Evolutionary conservation across 2,329 filamentous ascomycete species (phyloP), one percentile per base, ranked within the genome.

Genomic region (Aquanectria penicillioides): DNA sequence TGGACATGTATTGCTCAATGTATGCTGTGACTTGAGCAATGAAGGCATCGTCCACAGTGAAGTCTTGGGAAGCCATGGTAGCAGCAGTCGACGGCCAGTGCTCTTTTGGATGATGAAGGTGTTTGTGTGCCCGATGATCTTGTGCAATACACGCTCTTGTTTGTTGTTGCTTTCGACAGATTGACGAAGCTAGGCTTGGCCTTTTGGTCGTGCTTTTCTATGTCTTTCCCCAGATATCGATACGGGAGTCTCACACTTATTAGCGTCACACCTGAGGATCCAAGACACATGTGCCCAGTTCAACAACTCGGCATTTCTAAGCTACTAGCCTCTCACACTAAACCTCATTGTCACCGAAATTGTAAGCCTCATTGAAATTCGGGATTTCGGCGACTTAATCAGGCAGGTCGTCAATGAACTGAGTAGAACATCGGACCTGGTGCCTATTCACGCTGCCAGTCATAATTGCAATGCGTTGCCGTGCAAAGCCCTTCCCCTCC

Each of bases 1-100:
- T 81, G 40, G 86, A 81, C 89, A 94, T 94, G 80, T 91, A 93
- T 36, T 82, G 78, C 70, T 86, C 80, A 50, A 92, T 88, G 73
- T 89, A 91, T 40, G 78, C 77, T 15, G 85, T 86, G 59, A 89
- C 85, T 46, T 78, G 75, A 71, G 86, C 78, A 63, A 91, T 79
- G 54, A 81, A 75, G 38, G 78, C 75, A 57, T 79, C 74, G 54
- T 75, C 69, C 53, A 75, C 64, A 37, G 54, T 41, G 54, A 68
- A 62, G 40, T 66, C 62, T 23, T 66, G 22, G 28, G 67, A 44
- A 25, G 61, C 48, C 71, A 74, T 74, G 49, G 36, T 59, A 36
- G 18, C n/a, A 13, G 18, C 13, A 53, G 33, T 41, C 33, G 13
- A 26, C 37, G 17, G 12, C 12, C 4, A 9, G 10, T 31, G 22